A percentile compares a stretch with the other conserved stretches of the same genome.
phyloP scores from a whole-genome alignment of 2,329 filamentous ascomycete species.

The Talaromyces islandicus region DNA sequence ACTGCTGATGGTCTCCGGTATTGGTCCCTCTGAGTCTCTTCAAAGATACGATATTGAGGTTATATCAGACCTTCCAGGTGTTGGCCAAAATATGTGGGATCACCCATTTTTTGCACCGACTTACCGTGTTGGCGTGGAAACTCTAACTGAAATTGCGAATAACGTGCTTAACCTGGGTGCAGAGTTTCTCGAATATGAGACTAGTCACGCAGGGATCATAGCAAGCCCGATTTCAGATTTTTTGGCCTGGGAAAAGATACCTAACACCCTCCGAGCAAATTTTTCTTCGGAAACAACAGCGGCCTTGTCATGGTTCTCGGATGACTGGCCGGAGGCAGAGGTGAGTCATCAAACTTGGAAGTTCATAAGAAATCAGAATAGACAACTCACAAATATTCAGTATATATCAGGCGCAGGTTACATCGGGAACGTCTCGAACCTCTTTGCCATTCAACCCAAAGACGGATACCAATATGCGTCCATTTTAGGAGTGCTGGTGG shows the following conservation, averaged over 20 bases:
- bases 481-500: conserved; percentile 27
- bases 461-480: conserved; percentile 30
- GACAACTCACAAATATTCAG: background rate
- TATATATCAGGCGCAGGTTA: conserved; percentile 22
- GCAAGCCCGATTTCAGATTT: background rate
- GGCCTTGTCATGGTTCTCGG: conserved; percentile 22
- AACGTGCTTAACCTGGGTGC: conserved; percentile 16
- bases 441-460: conserved; percentile 20
- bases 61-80: conserved; percentile 12
- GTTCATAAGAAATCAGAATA: background rate
- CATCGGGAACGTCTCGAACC: conserved; percentile 22
- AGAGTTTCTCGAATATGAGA: background rate
- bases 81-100: conserved; percentile 13
- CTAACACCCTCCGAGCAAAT: conserved; percentile 11
- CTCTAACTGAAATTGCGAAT: conserved; percentile 18
- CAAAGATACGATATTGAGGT: conserved; percentile 1
- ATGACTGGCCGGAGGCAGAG: conserved; percentile 35
- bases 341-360: background rate
- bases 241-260: conserved; percentile 27
- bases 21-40: conserved; percentile 12
- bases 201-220: background rate
- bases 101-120: background rate
- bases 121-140: conserved; percentile 13
- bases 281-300: conserved; percentile 16
- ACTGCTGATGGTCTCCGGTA: conserved; percentile 16